phyloP scores from a whole-genome alignment of 1,139 yeast species.

The Candida dubliniensis region DNA sequence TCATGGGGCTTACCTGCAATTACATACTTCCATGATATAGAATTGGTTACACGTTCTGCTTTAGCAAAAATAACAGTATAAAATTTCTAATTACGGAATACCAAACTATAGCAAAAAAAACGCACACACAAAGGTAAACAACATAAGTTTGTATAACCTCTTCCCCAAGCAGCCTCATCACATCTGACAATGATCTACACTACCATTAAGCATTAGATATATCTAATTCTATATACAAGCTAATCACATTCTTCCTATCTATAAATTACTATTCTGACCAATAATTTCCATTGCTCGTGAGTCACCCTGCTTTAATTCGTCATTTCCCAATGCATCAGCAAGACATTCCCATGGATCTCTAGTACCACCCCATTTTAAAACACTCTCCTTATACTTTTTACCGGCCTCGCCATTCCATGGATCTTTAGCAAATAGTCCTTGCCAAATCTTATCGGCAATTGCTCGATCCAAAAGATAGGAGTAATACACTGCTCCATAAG shows the following conservation, averaged over 20 bases:
- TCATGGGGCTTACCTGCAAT: no score
- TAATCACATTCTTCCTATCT: neutral
- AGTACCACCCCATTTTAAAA: conserved; percentile 93
- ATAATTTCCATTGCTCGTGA: conserved; percentile 70
- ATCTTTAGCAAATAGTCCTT: conserved; percentile 61
- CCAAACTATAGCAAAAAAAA: no score
- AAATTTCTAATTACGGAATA: no score
- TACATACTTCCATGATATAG: no score
- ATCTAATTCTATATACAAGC: conserved; percentile 4
- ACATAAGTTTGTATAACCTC: no score
- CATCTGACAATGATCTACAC: no score
- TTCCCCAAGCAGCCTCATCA: no score
- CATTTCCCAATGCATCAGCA: conserved; percentile 71
- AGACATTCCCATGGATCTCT: conserved; percentile 86
- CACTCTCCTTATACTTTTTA: conserved; percentile 63
- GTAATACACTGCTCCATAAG: conserved; percentile 94
- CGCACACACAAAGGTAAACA: no score
- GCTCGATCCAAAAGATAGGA: conserved; percentile 91
- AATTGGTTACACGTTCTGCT: no score
- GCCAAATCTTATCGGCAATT: conserved; percentile 86
- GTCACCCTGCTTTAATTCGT: conserved; percentile 65
- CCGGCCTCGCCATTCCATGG: conserved; percentile 79
- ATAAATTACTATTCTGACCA: conserved; percentile 23
- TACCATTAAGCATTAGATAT: no score
- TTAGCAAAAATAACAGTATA: no score